Evolutionary conservation across 73 alveolate genomes (phyloP).

Genomic region (Tetrahymena malaccensis): DNA sequence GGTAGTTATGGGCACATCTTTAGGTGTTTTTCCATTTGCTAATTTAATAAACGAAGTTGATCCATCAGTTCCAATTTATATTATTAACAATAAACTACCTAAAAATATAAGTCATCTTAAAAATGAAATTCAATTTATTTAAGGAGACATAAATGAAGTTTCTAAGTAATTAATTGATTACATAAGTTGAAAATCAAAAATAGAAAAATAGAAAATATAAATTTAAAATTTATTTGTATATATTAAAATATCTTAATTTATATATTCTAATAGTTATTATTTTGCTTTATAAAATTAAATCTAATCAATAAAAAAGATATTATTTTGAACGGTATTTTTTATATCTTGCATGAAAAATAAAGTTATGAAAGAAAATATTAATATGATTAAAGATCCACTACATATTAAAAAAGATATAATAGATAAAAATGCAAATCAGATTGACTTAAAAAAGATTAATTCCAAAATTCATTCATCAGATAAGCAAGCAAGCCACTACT

Average conservation of each 20-base stretch:
- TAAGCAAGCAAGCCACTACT: not conserved
- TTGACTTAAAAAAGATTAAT: not conserved
- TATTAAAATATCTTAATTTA: no score
- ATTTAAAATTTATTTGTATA: no score
- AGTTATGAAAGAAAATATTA: not conserved
- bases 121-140: not conserved
- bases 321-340: no score
- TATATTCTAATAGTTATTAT: no score
- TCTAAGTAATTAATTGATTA: not conserved
- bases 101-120: not conserved
- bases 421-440: not conserved
- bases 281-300: no score
- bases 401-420: not conserved
- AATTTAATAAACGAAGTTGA: not conserved
- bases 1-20: constrained; percentile 57
- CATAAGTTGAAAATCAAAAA: not conserved
- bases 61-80: not conserved
- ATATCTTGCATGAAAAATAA: not conserved
- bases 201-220: not conserved
- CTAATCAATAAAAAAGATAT: no score
- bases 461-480: not conserved
- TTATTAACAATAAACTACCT: not conserved
- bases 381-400: not conserved
- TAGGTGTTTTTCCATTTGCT: constrained; percentile 49
- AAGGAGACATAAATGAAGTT: not conserved